Conservation (phyloP, 768 basidiomycete genomes). For the Harrya chromipes region DNA sequence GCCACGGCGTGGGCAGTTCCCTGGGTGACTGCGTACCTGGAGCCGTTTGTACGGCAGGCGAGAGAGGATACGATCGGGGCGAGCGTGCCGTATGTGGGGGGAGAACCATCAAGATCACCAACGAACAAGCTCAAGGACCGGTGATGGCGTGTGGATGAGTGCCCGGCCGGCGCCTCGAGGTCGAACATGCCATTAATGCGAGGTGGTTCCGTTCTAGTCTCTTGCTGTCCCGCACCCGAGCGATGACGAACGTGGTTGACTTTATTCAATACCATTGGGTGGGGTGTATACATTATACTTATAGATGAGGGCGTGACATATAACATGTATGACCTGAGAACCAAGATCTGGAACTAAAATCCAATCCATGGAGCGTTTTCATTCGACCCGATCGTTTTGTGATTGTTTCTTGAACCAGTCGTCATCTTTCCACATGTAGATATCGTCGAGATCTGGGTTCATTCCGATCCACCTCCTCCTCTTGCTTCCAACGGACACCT, state of each 20-base stretch:
- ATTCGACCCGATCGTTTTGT: too few relatives aligned
- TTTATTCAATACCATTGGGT: too few relatives aligned
- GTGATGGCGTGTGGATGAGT: conserved; percentile 9
- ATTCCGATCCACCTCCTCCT: too few relatives aligned
- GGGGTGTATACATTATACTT: neutral
- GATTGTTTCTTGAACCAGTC: too few relatives aligned
- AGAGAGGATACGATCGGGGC: conserved; percentile 14
- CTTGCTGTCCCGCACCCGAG: too few relatives aligned
- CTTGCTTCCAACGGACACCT: neutral
- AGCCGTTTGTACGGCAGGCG: conserved; percentile 23
- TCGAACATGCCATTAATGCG: conserved; percentile 24
- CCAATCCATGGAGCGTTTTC: too few relatives aligned
- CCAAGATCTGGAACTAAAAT: too few relatives aligned
- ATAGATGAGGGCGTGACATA: neutral
- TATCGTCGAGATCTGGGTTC: conserved; percentile 9
- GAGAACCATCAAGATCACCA: too few relatives aligned
- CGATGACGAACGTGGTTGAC: too few relatives aligned
- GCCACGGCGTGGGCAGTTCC: conserved; percentile 21
- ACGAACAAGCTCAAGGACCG: conserved; percentile 12
- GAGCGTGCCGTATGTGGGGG: too few relatives aligned
- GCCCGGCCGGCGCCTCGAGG: too few relatives aligned
- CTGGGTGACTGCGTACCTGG: conserved; percentile 18
- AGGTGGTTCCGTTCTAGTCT: conserved; percentile 6
- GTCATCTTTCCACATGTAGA: neutral
- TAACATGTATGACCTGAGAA: too few relatives aligned